Conservation (phyloP, 192 early-diverging fungal genomes). For the Coemansia sp. region DNA sequence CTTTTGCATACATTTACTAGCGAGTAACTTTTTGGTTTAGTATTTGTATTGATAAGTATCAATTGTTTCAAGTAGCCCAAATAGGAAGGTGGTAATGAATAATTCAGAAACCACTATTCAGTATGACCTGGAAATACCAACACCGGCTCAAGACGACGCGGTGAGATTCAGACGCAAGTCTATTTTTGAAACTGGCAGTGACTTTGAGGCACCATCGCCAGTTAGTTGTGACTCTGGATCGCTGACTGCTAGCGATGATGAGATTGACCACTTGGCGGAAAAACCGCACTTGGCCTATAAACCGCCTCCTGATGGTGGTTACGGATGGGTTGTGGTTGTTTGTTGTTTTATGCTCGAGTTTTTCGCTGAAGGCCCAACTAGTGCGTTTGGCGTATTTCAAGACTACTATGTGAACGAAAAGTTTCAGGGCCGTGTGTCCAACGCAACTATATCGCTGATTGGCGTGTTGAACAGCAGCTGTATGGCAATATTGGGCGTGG, state of each 20-base stretch:
- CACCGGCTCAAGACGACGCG: background rate
- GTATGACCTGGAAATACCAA: background rate
- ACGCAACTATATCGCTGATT: constrained; percentile 50
- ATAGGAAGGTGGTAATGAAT: no score
- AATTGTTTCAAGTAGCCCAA: background rate
- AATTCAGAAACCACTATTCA: background rate
- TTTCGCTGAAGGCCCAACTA: constrained; percentile 51
- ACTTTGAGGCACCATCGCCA: background rate
- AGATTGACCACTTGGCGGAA: background rate
- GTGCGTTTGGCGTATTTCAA: constrained; percentile 55
- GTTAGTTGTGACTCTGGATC: constrained; percentile 25
- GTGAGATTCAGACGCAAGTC: constrained; percentile 6
- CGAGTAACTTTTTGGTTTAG: background rate
- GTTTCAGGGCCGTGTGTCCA: constrained; percentile 42
- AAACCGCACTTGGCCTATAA: constrained; percentile 18
- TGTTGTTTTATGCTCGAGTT: constrained; percentile 53
- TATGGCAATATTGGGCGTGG: constrained; percentile 46
- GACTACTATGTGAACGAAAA: constrained; percentile 52
- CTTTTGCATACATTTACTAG: background rate
- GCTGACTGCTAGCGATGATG: constrained; percentile 17
- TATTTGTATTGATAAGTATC: background rate
- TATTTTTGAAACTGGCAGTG: constrained; percentile 1
- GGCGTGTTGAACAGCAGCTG: constrained; percentile 45
- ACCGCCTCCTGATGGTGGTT: constrained; percentile 48
- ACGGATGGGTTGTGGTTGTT: constrained; percentile 53